Evolutionary conservation across 345 rosid species (phyloP).

Genomic region (Melastoma malabathricum): DNA sequence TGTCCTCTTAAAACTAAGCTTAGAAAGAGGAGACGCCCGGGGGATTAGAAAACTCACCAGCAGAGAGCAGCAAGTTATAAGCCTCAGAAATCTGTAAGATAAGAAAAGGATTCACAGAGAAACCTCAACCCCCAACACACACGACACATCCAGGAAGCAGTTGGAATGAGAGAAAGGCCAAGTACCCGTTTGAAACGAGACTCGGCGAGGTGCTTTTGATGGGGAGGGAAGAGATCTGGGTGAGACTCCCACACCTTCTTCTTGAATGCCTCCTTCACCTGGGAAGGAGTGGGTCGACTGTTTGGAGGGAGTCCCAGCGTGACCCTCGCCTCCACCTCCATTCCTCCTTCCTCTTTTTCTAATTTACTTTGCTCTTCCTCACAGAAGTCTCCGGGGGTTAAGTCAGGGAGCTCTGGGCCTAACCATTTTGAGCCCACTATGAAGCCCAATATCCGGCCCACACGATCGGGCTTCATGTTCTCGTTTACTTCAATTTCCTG

Average conservation of each 20-base stretch:
- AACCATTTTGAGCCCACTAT: too few relatives aligned
- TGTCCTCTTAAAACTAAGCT: too few relatives aligned
- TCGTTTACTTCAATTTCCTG: too few relatives aligned
- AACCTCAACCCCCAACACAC: slow-evolving; percentile 1
- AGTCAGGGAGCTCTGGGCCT: too few relatives aligned
- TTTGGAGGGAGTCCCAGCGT: slow-evolving; percentile 61
- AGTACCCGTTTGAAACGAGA: slow-evolving; percentile 61
- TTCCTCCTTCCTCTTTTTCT: too few relatives aligned
- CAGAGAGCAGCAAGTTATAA: slow-evolving; percentile 45
- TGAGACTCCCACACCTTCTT: slow-evolving; percentile 82
- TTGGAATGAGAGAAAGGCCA: neutral
- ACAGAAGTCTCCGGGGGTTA: too few relatives aligned
- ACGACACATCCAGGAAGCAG: too few relatives aligned
- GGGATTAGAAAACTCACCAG: slow-evolving; percentile 31
- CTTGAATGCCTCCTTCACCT: slow-evolving; percentile 84
- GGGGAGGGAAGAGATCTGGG: slow-evolving; percentile 71
- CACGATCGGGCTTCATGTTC: too few relatives aligned
- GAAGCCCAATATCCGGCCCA: too few relatives aligned
- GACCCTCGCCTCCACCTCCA: slow-evolving; percentile 60
- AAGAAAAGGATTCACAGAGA: neutral
- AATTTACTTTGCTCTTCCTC: too few relatives aligned
- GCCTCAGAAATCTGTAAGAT: slow-evolving; percentile 58
- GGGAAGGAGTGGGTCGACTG: slow-evolving; percentile 46
- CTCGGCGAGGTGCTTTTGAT: slow-evolving; percentile 54
- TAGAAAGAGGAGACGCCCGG: too few relatives aligned